Evolutionary conservation across 2,329 filamentous ascomycete genomes (phyloP).

Genomic region (Mycosphaerelloides madeirae): DNA sequence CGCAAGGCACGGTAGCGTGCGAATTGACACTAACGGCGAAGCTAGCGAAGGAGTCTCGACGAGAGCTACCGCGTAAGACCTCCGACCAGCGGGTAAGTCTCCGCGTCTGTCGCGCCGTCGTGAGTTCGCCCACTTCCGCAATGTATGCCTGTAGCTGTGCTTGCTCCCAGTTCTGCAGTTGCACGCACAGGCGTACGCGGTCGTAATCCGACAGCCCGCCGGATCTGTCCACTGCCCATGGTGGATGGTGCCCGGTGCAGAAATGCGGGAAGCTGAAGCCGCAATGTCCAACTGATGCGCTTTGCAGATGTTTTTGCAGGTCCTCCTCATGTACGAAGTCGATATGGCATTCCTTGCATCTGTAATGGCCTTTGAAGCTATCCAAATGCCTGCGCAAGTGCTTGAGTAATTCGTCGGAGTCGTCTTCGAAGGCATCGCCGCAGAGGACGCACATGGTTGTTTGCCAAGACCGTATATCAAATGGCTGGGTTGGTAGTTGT

Average conservation of each 20-base stretch:
- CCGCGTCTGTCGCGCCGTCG: slow-evolving; percentile 12
- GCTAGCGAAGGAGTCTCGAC: slow-evolving; percentile 17
- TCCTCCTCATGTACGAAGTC: slow-evolving; percentile 26
- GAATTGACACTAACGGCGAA: slow-evolving; percentile 24
- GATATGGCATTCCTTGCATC: slow-evolving; percentile 22
- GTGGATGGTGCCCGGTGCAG: slow-evolving; percentile 27
- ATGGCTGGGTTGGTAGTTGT: too few relatives aligned
- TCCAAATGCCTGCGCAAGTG: slow-evolving; percentile 23
- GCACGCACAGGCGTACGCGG: slow-evolving; percentile 19
- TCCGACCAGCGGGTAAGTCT: slow-evolving; percentile 24
- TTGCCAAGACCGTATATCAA: slow-evolving; percentile 6
- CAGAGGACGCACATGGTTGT: slow-evolving; percentile 23
- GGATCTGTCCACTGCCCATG: slow-evolving; percentile 5
- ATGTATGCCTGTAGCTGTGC: slow-evolving; percentile 26
- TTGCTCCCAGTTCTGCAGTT: slow-evolving; percentile 26
- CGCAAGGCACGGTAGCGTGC: slow-evolving; percentile 25
- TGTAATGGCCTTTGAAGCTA: slow-evolving; percentile 19
- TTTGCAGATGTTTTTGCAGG: slow-evolving; percentile 18
- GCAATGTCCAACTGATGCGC: slow-evolving; percentile 22
- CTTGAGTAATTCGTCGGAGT: slow-evolving; percentile 16
- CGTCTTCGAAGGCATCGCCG: slow-evolving; percentile 20
- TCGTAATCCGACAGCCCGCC: slow-evolving; percentile 20
- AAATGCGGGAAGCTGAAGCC: slow-evolving; percentile 25
- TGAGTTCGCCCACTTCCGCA: slow-evolving; percentile 20
- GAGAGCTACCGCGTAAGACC: slow-evolving; percentile 13